Evolutionary conservation across 352 stramenopile genomes (phyloP).

Genomic region (Phytophthora rubi): DNA sequence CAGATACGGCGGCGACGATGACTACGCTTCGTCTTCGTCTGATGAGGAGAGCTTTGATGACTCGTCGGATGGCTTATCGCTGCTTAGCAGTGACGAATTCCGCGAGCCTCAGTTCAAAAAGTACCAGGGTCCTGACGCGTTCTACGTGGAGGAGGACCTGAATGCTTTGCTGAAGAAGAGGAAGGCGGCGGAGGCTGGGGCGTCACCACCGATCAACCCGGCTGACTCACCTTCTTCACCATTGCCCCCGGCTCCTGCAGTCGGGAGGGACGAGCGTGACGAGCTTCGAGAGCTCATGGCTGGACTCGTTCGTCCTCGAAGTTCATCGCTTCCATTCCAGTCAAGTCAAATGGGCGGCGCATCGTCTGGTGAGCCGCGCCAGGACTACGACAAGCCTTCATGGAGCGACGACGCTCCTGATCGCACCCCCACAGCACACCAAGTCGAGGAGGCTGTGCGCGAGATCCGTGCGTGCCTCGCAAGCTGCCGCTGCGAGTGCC

Average conservation of each 20-base stretch:
- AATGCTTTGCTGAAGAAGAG: slow-evolving; percentile 39
- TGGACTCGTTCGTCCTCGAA: slow-evolving; percentile 64
- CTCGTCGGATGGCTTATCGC: slow-evolving; percentile 41
- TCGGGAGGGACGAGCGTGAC: slow-evolving; percentile 46
- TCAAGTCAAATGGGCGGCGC: slow-evolving; percentile 42
- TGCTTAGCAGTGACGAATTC: slow-evolving; percentile 41
- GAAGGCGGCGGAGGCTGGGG: slow-evolving; percentile 11
- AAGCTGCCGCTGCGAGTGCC: slow-evolving; percentile 69
- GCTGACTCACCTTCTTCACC: slow-evolving; percentile 26
- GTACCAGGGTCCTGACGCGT: slow-evolving; percentile 30
- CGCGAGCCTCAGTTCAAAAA: slow-evolving; percentile 38
- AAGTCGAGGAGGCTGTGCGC: slow-evolving; percentile 51
- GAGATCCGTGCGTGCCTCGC: slow-evolving; percentile 64
- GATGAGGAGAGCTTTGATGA: slow-evolving; percentile 46
- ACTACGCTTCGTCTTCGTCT: slow-evolving; percentile 41
- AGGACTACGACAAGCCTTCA: slow-evolving; percentile 47
- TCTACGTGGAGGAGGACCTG: slow-evolving; percentile 53
- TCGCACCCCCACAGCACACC: slow-evolving; percentile 42
- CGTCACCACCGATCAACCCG: slow-evolving; percentile 15
- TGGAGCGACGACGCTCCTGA: slow-evolving; percentile 66
- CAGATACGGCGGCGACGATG: slow-evolving; percentile 30
- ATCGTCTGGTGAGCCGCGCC: slow-evolving; percentile 40
- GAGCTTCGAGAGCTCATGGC: slow-evolving; percentile 71
- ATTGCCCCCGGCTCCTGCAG: slow-evolving; percentile 14
- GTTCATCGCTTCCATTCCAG: slow-evolving; percentile 63